Base-by-base conservation (phyloP, 495 filamentous ascomycete species). In the Filosporella fistucella region DNA sequence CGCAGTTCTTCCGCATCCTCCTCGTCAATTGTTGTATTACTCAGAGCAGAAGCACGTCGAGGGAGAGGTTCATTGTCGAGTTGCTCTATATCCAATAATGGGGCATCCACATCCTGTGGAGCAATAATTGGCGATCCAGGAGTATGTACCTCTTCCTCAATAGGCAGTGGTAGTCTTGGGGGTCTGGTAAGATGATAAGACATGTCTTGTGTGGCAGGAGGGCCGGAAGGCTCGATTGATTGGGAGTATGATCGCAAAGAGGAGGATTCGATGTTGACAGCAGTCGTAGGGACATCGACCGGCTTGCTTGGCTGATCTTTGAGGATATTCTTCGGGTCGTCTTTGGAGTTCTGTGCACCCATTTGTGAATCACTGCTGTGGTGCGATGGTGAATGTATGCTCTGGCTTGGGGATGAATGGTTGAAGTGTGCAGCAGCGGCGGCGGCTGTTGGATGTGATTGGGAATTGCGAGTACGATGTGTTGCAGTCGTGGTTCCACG, bases 91-190 rank as follows among this genome's bases (percentile, higher is more conserved):
- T 79, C 78, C 11, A 81, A 47, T 1, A 67, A 66, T 14, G 76
- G 78, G 34, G 77, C 57, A 8, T 77, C 73, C 40, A 70, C 67
- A 63, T 84, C 83, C 21, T 77, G 71, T 0, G 88, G 76, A 2
- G 85, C 80, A 42, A 82, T 68, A 51, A 94, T 89, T 14, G 90
- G 90, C 43, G 90, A 95, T 6, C 88, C 88, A 5, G 90, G 90
- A 1, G 82, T 87, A 54, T 88, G 82, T 13, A 83, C 74, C 56
- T 93, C 88, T 71, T 95, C 85, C 57, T 88, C 90, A 55, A 96
- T 95, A 22, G 91, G 89, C 45, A 96, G 76, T 35, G 91, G 91
- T 55, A 96, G 71, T 35, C 91, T 85, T 30, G 91, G 91, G 33
- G 91, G 90, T 16, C 86, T 81, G 47, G 77, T 80, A 52, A 86